These are phyloP conservation scores for Mrakia gelida DNA, from an alignment of 768 basidiomycete genomes.

Conservation along the genomic window DNA sequence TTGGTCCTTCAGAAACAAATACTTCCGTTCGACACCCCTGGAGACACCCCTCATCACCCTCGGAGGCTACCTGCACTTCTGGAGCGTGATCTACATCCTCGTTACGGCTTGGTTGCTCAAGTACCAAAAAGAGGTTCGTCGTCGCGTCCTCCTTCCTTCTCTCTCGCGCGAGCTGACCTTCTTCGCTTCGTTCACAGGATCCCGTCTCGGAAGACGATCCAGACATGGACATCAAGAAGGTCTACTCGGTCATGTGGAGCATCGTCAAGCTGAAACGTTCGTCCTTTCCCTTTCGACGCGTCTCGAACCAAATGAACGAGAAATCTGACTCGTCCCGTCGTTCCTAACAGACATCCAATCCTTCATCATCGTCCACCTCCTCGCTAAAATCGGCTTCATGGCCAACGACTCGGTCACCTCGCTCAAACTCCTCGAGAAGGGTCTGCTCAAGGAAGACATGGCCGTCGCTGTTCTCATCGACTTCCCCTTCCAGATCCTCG, in stretches of 20 bases:
- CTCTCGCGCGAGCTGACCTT: background rate
- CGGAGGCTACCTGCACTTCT: constrained; percentile 77
- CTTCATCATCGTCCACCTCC: constrained; percentile 76
- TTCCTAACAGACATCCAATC: constrained; percentile 74
- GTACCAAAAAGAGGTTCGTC: constrained; percentile 78
- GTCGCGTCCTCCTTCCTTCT: constrained; percentile 13
- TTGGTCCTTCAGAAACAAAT: constrained; percentile 49
- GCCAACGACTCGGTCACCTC: constrained; percentile 87
- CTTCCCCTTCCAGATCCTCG: constrained; percentile 93
- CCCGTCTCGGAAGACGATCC: constrained; percentile 64
- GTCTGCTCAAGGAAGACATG: constrained; percentile 88
- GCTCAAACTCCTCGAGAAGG: constrained; percentile 95
- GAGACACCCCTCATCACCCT: constrained; percentile 53
- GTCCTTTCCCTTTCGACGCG: constrained; percentile 38
- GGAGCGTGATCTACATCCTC: constrained; percentile 69
- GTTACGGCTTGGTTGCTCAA: constrained; percentile 86
- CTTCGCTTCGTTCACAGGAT: constrained; percentile 48
- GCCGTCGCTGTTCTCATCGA: constrained; percentile 94
- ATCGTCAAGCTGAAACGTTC: constrained; percentile 86
- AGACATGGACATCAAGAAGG: constrained; percentile 83
- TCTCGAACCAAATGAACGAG: background rate
- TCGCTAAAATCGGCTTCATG: constrained; percentile 91
- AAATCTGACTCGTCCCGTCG: background rate
- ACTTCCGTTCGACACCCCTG: constrained; percentile 47
- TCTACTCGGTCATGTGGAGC: constrained; percentile 91